A percentile compares a stretch with the other conserved stretches of the same genome.
Evolutionary conservation across 352 stramenopile genomes (phyloP).

Genomic region (Phytophthora sojae): DNA sequence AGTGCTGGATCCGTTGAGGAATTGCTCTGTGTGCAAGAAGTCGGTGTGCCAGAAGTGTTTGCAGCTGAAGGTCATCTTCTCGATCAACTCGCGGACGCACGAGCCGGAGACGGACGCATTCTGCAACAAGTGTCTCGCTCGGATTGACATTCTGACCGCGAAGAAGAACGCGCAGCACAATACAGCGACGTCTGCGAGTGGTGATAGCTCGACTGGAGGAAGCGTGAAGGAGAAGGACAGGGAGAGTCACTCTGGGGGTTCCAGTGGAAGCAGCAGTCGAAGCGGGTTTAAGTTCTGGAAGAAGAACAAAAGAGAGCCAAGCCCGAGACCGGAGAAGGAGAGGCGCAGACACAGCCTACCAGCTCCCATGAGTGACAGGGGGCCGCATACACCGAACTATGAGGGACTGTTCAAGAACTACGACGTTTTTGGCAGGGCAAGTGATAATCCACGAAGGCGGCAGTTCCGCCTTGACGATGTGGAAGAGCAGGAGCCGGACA

Average conservation of each 20-base stretch:
- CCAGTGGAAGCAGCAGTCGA: constrained; percentile 13
- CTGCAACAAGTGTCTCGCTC: constrained; percentile 50
- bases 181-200: constrained; percentile 16
- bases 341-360: constrained; percentile 20
- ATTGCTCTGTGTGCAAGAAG: constrained; percentile 62
- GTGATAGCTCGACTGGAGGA: constrained; percentile 26
- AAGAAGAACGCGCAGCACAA: constrained; percentile 24
- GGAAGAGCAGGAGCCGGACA: constrained; percentile 3
- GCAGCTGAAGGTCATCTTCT: constrained; percentile 42
- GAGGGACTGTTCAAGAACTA: constrained; percentile 49
- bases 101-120: constrained; percentile 45
- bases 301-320: constrained; percentile 18
- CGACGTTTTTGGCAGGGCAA: constrained; percentile 24
- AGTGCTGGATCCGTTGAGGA: constrained; percentile 38
- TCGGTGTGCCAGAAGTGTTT: constrained; percentile 51
- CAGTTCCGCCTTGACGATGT: background rate
- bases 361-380: constrained; percentile 12
- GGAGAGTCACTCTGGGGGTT: constrained; percentile 24
- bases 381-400: constrained; percentile 46
- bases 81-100: constrained; percentile 41
- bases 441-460: constrained; percentile 8
- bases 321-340: constrained; percentile 6
- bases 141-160: constrained; percentile 36
- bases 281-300: constrained; percentile 36
- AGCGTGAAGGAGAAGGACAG: constrained; percentile 26